Base-by-base conservation (phyloP, 192 early-diverging fungal species). In the Umbelopsis ramanniana region DNA sequence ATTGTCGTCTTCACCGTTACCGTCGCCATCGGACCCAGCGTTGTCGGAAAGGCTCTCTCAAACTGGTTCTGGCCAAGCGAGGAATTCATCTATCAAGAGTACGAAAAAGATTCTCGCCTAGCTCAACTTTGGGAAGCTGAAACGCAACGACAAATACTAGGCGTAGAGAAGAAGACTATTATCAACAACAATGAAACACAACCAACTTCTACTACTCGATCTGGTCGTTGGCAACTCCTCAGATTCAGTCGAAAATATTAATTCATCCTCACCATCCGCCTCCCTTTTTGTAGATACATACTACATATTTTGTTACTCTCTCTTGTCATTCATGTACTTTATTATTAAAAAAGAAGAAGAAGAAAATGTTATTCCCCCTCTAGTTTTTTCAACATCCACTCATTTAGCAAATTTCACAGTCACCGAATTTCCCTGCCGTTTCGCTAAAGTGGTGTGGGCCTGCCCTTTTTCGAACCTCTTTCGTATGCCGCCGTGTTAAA, bases 1-100 rank as follows among this genome's bases (percentile, higher is more conserved):
- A 83, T 84, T 40, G 76, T 88, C 52, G 73, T 89, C 67, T 82
- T 88, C 37, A 87, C 88, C 40, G 76, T 79, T 12, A 76, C 78
- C 46, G 79, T 89, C 48, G 86, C 86, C 0, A 53, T 89, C 0
- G 76, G 84, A 19, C 79, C 88, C 17, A 88, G 84, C 22, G 60
- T 89, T 26, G 75, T 89, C 9, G 69, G 81, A 11, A 82, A 82
- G 67, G 71, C 81, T 7, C n/a, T 79, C 46, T 12, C 57, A 6
- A 26, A 63, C n/a, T 63, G 57, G 57, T 22, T 63, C 2, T 63
- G 57, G 57, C 57, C 57, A 14, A 37, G 9, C 19, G 57, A 63
- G 15, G 29, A 63, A 37, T 19, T 37, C 3, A 12, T 37, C 17
- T 63, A 37, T 14, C 57, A 63, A 63, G 57, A 63, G n/a, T 35